Percentiles rank a stretch among this genome's conserved stretches.
Evolutionary conservation across 495 filamentous ascomycete species (phyloP).

Genomic region (Tuber calosporum): DNA sequence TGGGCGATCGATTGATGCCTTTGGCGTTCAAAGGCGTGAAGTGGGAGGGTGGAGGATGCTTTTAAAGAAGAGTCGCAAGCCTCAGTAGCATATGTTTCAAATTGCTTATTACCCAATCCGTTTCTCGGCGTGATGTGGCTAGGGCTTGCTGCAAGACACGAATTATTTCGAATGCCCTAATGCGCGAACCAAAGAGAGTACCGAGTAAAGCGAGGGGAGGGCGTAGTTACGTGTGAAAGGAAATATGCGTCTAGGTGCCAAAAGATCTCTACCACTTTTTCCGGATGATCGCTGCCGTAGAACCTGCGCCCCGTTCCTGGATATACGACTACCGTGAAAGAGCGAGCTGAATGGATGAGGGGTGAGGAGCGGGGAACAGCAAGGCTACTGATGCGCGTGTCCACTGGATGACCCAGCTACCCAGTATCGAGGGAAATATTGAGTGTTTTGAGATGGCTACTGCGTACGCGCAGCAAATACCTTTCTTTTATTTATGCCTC

Average conservation of each 20-base stretch:
- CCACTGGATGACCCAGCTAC: slow-evolving; percentile 9
- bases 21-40: slow-evolving; percentile 35
- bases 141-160: slow-evolving; percentile 9
- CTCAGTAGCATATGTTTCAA: slow-evolving; percentile 21
- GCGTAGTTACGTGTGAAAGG: slow-evolving; percentile 10
- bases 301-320: slow-evolving; percentile 21
- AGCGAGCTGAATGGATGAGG: slow-evolving; percentile 9
- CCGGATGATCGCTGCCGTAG: slow-evolving; percentile 11
- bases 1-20: slow-evolving; percentile 25
- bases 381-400: slow-evolving; percentile 17
- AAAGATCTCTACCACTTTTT: slow-evolving; percentile 16
- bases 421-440: slow-evolving; percentile 5
- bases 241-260: slow-evolving; percentile 21
- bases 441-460: slow-evolving; percentile 17
- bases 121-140: slow-evolving; percentile 21
- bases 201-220: slow-evolving; percentile 25
- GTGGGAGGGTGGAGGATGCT: slow-evolving; percentile 18
- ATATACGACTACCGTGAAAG: slow-evolving; percentile 6
- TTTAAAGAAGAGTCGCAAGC: slow-evolving; percentile 32
- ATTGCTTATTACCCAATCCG: slow-evolving; percentile 14
- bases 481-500: slow-evolving; percentile 17
- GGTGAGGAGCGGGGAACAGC: slow-evolving; percentile 16
- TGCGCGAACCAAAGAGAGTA: slow-evolving; percentile 20
- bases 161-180: slow-evolving; percentile 23
- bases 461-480: slow-evolving; percentile 10